Conservation (phyloP, 2,329 filamentous ascomycete species). For the Calonectria naviculata region DNA sequence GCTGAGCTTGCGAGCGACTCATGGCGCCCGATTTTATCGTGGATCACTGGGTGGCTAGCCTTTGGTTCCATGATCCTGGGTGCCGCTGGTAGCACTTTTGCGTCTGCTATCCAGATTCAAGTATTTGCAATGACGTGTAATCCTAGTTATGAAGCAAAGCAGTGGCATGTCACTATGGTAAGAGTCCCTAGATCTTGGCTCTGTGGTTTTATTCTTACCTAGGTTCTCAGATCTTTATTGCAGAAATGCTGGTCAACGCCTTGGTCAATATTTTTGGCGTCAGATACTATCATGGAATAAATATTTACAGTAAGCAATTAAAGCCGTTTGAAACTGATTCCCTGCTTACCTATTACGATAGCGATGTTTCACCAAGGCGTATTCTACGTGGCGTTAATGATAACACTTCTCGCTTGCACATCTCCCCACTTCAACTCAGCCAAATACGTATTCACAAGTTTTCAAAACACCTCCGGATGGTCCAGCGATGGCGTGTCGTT, state of each 20-base stretch:
- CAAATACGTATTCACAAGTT: constrained; percentile 6
- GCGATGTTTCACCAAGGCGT: constrained; percentile 8
- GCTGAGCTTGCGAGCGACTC: neutral
- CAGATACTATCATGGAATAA: neutral
- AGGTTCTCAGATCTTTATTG: neutral
- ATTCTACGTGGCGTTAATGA: neutral
- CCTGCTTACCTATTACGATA: neutral
- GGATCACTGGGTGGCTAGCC: constrained; percentile 2
- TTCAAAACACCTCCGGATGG: constrained; percentile 11
- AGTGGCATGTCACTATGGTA: constrained; percentile 14
- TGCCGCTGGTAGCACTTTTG: neutral
- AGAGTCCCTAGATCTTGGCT: no score
- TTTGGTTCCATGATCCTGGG: constrained; percentile 3
- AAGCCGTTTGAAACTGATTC: neutral
- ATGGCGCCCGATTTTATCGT: neutral
- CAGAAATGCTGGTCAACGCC: neutral
- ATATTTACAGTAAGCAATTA: neutral
- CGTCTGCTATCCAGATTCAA: neutral
- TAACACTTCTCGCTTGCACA: neutral
- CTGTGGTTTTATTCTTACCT: neutral
- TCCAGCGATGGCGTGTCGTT: constrained; percentile 5
- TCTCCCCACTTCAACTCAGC: constrained; percentile 13
- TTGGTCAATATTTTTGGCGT: constrained; percentile 1
- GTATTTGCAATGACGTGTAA: neutral
- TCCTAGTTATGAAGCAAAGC: neutral